A percentile compares a stretch with the other conserved stretches of the same genome.
These are phyloP conservation scores for Kalaharituber pfeilii DNA, from an alignment of 2,329 filamentous ascomycete genomes.

Conservation along the genomic window DNA sequence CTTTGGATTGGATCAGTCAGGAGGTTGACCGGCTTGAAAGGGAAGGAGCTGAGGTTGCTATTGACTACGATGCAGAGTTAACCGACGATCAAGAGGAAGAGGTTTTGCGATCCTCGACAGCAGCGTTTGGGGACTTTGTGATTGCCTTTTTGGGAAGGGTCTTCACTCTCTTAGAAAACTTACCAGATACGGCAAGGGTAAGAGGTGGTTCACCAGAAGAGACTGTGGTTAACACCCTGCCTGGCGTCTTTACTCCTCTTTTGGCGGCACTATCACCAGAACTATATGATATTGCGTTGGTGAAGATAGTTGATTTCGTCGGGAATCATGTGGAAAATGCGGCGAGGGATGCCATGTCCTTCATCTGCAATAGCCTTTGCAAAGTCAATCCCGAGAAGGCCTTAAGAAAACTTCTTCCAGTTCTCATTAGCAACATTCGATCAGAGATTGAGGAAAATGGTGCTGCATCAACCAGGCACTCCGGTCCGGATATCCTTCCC, in stretches of 20 bases:
- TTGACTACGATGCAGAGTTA: conserved; percentile 70
- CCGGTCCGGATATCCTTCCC: conserved; percentile 80
- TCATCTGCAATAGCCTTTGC: conserved; percentile 90
- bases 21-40: conserved; percentile 89
- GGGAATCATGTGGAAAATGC: conserved; percentile 92
- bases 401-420: conserved; percentile 73
- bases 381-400: conserved; percentile 92
- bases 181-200: conserved; percentile 76
- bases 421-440: conserved; percentile 77
- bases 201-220: conserved; percentile 88
- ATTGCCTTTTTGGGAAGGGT: conserved; percentile 81
- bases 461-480: conserved; percentile 84
- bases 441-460: conserved; percentile 96
- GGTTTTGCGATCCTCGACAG: conserved; percentile 84
- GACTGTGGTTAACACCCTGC: conserved; percentile 87
- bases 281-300: conserved; percentile 76
- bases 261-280: conserved; percentile 83
- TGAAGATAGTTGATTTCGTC: conserved; percentile 84
- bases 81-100: conserved; percentile 71
- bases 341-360: conserved; percentile 92
- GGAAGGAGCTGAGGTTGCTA: conserved; percentile 65
- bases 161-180: conserved; percentile 85
- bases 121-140: conserved; percentile 83
- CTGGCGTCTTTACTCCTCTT: conserved; percentile 75
- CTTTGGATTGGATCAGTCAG: conserved; percentile 81